Percentiles rank a stretch among this genome's conserved stretches.
These are phyloP conservation scores for Cunninghamia lanceolata DNA, from an alignment of 75 land plant genomes.

Conservation along the genomic window DNA sequence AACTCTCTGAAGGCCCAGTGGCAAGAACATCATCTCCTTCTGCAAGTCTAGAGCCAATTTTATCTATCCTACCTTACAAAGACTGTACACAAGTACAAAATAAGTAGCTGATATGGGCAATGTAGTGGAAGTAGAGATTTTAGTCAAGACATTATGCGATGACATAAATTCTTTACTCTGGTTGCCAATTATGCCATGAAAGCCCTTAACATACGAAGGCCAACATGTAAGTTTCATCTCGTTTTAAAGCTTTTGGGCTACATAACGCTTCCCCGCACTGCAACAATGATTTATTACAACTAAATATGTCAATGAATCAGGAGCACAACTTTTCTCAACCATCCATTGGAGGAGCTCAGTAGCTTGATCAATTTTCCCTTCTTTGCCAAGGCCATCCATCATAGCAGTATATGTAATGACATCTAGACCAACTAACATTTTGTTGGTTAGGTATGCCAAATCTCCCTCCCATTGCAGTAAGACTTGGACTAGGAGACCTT, in stretches of 20 bases:
- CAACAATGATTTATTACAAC: slow-evolving; percentile 69
- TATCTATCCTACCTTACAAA: slow-evolving; percentile 54
- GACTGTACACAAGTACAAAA: slow-evolving; percentile 42
- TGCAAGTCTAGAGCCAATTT: slow-evolving; percentile 51
- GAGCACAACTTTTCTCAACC: slow-evolving; percentile 66
- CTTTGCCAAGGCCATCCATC: slow-evolving; percentile 87
- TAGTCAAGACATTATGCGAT: slow-evolving; percentile 45
- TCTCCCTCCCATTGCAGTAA: slow-evolving; percentile 47
- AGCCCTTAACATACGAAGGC: slow-evolving; percentile 37
- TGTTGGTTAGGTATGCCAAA: slow-evolving; percentile 32
- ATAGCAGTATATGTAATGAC: slow-evolving; percentile 88
- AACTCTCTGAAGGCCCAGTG: slow-evolving; percentile 6
- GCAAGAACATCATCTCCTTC: slow-evolving; percentile 38
- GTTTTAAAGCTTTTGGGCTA: slow-evolving; percentile 54
- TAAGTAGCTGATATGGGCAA: slow-evolving; percentile 46
- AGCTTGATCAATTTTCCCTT: slow-evolving; percentile 54
- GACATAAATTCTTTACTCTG: slow-evolving; percentile 43
- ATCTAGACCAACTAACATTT: slow-evolving; percentile 35
- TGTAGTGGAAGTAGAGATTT: slow-evolving; percentile 21
- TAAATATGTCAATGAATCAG: slow-evolving; percentile 73
- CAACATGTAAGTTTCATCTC: slow-evolving; percentile 79
- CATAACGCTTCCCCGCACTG: slow-evolving; percentile 40
- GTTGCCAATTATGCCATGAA: slow-evolving; percentile 50
- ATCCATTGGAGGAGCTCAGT: slow-evolving; percentile 58
- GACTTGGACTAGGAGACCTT: slow-evolving; percentile 51